Evolutionary conservation across 306 rosid species (phyloP), one percentile per base, ranked within the genome.

Genomic region (Trifolium pratense): DNA sequence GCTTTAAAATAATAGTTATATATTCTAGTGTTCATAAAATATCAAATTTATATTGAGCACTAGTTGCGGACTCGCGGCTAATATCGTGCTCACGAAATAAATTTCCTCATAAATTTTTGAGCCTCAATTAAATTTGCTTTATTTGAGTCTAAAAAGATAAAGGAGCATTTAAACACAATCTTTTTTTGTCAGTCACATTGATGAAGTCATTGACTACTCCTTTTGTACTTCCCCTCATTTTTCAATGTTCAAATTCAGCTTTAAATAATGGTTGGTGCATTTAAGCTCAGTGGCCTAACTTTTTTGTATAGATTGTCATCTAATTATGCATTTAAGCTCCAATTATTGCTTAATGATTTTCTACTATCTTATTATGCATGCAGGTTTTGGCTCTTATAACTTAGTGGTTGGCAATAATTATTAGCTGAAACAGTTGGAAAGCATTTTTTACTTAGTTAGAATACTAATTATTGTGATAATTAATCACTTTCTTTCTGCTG

Each of bases 351-450:
- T 76, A 36, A 74, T 58, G 14, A 9, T 62, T 42, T 36, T 31
- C 31, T 59, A 31, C 34, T 11, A 64, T 32, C 61, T 18, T 34
- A 11, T 42, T 57, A 10, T 46, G 79, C 87, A 82, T 46, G 80
- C 87, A 88, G 97, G 79, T 77, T 82, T 34, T 49, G 75, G 43
- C 66, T 76, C 31, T 56, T n/a, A n/a, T 45, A 45, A 45, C 4
- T 69, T 32, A 13, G 25, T 10, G 7, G 14, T 52, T 53, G 45
- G 49, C 43, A 10, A 48, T 23, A 36, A 26, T 14, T 66, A 70
- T 63, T 23, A 80, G 78, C 53, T 37, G 68, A 29, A 29, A 29
- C 32, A 29, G 32, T 29, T 79, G 40, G 34, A 71, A 65, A 63
- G 68, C 40, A 42, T 36, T 43, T 65, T 32, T 26, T 20, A 67